phyloP scores from a whole-genome alignment of 2,329 filamentous ascomycete genomes.

The Neofusicoccum ribis region DNA sequence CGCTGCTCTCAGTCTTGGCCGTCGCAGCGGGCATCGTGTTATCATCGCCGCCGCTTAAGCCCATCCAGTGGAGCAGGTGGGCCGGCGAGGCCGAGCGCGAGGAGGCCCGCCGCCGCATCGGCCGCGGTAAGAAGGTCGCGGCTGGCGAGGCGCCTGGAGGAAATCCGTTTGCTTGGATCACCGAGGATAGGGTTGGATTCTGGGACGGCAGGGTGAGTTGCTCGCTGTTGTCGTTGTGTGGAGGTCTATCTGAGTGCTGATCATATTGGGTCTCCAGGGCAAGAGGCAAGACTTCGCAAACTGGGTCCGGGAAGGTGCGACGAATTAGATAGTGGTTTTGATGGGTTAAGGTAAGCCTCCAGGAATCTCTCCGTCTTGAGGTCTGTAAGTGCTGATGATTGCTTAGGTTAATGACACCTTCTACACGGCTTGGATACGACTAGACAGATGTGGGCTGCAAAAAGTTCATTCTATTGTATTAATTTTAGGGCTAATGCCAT shows the following conservation, averaged over 20 bases:
- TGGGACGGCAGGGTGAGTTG: constrained; percentile 75
- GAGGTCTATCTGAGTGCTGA: background rate
- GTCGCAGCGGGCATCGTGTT: constrained; percentile 82
- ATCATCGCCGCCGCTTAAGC: constrained; percentile 74
- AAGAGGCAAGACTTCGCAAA: constrained; percentile 75
- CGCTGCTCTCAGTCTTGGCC: constrained; percentile 74
- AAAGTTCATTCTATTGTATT: background rate
- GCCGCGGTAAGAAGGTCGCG: constrained; percentile 44
- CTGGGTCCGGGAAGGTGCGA: constrained; percentile 58
- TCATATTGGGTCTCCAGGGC: constrained; percentile 34
- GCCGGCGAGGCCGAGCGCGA: constrained; percentile 81
- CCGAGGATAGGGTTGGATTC: constrained; percentile 83
- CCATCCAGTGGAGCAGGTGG: constrained; percentile 81
- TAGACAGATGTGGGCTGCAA: background rate
- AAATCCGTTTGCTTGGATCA: constrained; percentile 70
- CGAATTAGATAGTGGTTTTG: background rate
- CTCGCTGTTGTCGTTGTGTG: too few relatives aligned
- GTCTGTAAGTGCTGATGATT: background rate
- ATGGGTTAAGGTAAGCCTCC: background rate
- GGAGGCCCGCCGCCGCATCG: constrained; percentile 68
- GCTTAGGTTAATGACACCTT: background rate
- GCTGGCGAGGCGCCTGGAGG: constrained; percentile 48
- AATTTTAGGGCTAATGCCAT: background rate
- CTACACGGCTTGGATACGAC: background rate
- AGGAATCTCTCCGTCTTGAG: too few relatives aligned